phyloP scores from a whole-genome alignment of 371 early-diverging fungal species.

The Mucor mucedo region DNA sequence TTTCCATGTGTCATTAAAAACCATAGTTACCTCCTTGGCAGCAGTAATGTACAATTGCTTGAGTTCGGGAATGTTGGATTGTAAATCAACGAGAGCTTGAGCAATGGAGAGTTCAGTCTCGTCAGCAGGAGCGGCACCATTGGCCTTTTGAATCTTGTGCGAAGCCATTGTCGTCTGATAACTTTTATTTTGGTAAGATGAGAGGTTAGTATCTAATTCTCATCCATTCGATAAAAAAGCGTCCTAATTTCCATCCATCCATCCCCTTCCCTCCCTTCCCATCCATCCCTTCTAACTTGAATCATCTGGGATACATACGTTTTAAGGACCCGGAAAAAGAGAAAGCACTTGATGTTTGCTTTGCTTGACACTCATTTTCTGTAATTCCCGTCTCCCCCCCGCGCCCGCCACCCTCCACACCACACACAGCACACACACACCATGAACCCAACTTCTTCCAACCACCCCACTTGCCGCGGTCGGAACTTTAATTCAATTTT shows the following conservation, averaged over 20 bases:
- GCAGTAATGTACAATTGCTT: slow-evolving; percentile 86
- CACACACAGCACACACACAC: no score
- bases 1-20: not conserved
- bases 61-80: slow-evolving; percentile 90
- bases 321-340: slow-evolving; percentile 31
- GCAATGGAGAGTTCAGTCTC: slow-evolving; percentile 93
- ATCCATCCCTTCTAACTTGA: slow-evolving; percentile 11
- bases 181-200: not conserved
- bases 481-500: not conserved
- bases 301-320: slow-evolving; percentile 19
- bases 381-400: not conserved
- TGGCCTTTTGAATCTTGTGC: slow-evolving; percentile 79
- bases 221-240: slow-evolving; percentile 5
- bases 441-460: no score
- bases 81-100: slow-evolving; percentile 92
- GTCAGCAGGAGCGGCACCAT: slow-evolving; percentile 71
- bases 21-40: slow-evolving; percentile 87
- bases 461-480: not conserved
- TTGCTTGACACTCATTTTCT: slow-evolving; percentile 14
- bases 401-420: not conserved
- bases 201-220: slow-evolving; percentile 1
- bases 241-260: slow-evolving; percentile 14
- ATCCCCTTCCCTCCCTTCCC: slow-evolving; percentile 11
- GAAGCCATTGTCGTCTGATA: slow-evolving; percentile 46
- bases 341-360: slow-evolving; percentile 22